Evolutionary conservation across 176 grass and related monocot species (phyloP).

Genomic region (Phragmites australis): DNA sequence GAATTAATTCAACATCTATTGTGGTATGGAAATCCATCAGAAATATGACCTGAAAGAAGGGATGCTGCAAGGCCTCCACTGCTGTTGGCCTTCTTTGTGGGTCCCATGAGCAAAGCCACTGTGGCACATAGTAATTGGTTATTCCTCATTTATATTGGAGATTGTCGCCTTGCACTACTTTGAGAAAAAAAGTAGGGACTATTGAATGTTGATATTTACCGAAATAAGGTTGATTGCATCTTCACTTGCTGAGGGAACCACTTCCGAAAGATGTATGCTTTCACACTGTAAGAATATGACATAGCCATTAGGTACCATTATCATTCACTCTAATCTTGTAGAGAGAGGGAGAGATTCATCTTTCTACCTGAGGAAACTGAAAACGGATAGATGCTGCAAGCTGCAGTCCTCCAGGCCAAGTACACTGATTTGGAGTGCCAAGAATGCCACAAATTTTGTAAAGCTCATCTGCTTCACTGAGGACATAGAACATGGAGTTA

Average conservation of each 20-base stretch:
- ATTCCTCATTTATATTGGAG: slow-evolving; percentile 15
- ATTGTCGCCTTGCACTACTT: not conserved
- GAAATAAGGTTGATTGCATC: slow-evolving; percentile 90
- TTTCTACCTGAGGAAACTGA: slow-evolving; percentile 79
- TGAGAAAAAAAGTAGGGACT: not conserved
- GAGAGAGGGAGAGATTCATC: not conserved
- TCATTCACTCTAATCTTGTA: not conserved
- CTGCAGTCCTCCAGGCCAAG: slow-evolving; percentile 80
- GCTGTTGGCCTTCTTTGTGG: slow-evolving; percentile 77
- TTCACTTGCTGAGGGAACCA: slow-evolving; percentile 75
- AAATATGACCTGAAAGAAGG: slow-evolving; percentile 88
- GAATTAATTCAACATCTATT: not conserved
- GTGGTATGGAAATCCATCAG: not conserved
- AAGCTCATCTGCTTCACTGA: slow-evolving; percentile 88
- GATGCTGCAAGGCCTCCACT: slow-evolving; percentile 85
- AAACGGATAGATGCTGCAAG: slow-evolving; percentile 78
- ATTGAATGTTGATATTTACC: slow-evolving; percentile 38
- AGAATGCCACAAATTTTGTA: slow-evolving; percentile 95
- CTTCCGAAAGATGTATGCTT: slow-evolving; percentile 59
- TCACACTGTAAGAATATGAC: slow-evolving; percentile 50
- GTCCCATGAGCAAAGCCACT: slow-evolving; percentile 96
- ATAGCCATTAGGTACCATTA: slow-evolving; percentile 4
- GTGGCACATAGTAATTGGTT: not conserved
- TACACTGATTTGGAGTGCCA: slow-evolving; percentile 74
- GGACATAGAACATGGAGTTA: slow-evolving; percentile 27